These are phyloP conservation scores for Diaporthe vaccinii DNA, from an alignment of 2,329 filamentous ascomycete genomes.

Conservation along the genomic window DNA sequence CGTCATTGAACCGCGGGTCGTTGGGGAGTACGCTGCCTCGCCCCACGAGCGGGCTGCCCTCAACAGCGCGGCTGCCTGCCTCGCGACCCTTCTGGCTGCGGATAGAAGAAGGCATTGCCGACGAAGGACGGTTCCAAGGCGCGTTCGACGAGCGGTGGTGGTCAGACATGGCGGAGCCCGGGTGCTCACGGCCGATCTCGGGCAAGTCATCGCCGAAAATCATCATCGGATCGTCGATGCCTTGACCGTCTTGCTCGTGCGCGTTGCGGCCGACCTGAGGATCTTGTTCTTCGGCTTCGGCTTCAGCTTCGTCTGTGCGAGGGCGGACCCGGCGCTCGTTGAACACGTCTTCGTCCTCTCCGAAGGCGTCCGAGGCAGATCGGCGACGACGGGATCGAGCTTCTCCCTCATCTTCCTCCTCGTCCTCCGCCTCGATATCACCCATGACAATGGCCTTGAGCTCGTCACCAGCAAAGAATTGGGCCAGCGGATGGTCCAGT, in stretches of 20 bases:
- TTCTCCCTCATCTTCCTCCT: conserved; percentile 44
- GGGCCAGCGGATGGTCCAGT: conserved; percentile 59
- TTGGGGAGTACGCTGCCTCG: conserved; percentile 53
- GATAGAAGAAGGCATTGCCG: conserved; percentile 61
- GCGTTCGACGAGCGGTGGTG: conserved; percentile 56
- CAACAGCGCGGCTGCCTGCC: conserved; percentile 48
- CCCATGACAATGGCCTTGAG: conserved; percentile 52
- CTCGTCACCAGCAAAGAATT: conserved; percentile 60
- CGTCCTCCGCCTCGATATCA: conserved; percentile 43
- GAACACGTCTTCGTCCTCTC: conserved; percentile 51
- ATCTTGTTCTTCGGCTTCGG: conserved; percentile 40
- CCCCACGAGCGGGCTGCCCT: conserved; percentile 55
- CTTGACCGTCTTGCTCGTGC: conserved; percentile 43
- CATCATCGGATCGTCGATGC: conserved; percentile 41
- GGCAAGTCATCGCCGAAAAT: conserved; percentile 41
- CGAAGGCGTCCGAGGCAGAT: conserved; percentile 59
- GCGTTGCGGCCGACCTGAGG: conserved; percentile 1
- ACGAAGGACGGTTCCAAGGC: conserved; percentile 67
- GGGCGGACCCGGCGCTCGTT: conserved; percentile 55
- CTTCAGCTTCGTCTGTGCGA: conserved; percentile 48
- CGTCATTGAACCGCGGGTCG: conserved; percentile 64
- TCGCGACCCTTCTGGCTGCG: conserved; percentile 57
- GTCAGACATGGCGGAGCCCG: conserved; percentile 41
- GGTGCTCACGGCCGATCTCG: conserved; percentile 49
- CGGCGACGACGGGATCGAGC: conserved; percentile 54